Evolutionary conservation across 1,284 basidiomycete genomes (phyloP).

Genomic region (Xerocomus cyaneibrunnescens): DNA sequence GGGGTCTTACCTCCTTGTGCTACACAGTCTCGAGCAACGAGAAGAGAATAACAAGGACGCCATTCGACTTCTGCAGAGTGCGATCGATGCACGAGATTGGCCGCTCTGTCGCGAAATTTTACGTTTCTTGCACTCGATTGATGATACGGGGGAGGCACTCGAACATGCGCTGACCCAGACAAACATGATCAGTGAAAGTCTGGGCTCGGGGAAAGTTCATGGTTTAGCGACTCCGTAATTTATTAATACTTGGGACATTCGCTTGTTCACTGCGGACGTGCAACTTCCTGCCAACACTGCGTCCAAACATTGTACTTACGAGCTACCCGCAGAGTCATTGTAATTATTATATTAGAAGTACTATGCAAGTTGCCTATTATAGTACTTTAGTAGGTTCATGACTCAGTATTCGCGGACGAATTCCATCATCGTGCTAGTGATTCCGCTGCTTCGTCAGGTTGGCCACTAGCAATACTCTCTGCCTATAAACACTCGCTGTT

Average conservation of each 20-base stretch:
- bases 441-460: no score
- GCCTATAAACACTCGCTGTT: no score
- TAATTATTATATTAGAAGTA: neutral
- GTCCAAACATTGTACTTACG: neutral
- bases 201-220: neutral
- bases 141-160: constrained; percentile 78
- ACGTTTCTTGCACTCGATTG: constrained; percentile 89
- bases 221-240: neutral
- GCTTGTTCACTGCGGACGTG: neutral
- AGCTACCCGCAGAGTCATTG: neutral
- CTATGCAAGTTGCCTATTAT: no score
- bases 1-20: constrained; percentile 88
- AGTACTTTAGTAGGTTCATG: no score
- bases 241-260: neutral
- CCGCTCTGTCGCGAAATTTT: constrained; percentile 84
- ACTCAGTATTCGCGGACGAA: no score
- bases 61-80: constrained; percentile 71
- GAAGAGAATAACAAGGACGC: constrained; percentile 81
- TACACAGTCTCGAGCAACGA: constrained; percentile 90
- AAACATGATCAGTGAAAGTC: constrained; percentile 27
- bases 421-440: no score
- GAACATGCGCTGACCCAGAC: constrained; percentile 54
- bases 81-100: constrained; percentile 74
- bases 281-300: no score
- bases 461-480: no score